Evolutionary conservation across 345 rosid species (phyloP).

Genomic region (Cardamine resedifolia): DNA sequence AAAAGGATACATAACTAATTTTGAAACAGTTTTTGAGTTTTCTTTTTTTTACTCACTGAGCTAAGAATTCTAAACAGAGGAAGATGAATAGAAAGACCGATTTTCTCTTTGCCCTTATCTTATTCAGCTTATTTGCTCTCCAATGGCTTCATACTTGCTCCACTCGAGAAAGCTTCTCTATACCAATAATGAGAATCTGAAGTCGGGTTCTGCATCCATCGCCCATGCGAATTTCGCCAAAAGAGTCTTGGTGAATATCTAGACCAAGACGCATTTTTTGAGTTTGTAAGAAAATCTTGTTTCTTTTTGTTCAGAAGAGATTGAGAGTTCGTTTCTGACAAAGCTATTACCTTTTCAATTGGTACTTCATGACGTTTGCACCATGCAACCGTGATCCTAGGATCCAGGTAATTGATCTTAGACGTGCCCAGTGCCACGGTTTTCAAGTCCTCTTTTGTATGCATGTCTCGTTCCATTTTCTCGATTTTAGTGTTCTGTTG

Average conservation of each 20-base stretch:
- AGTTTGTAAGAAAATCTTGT: neutral
- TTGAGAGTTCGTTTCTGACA: neutral
- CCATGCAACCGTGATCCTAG: conserved; percentile 98
- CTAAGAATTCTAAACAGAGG: conserved; percentile 12
- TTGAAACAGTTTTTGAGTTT: neutral
- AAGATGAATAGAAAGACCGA: conserved; percentile 30
- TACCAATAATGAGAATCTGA: conserved; percentile 64
- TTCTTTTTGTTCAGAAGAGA: neutral
- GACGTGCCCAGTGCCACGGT: conserved; percentile 95
- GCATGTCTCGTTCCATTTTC: conserved; percentile 71
- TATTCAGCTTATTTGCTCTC: conserved; percentile 20
- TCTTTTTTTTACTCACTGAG: neutral
- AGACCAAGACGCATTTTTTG: conserved; percentile 24
- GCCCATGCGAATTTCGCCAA: conserved; percentile 95
- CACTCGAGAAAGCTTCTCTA: conserved; percentile 22
- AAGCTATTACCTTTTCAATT: conserved; percentile 78
- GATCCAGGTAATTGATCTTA: conserved; percentile 93
- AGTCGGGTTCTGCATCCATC: conserved; percentile 90
- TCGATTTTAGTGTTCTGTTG: conserved; percentile 66
- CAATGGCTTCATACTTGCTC: conserved; percentile 22
- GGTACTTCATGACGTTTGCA: conserved; percentile 98
- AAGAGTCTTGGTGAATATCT: conserved; percentile 93
- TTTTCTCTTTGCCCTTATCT: conserved; percentile 23
- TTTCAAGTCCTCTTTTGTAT: conserved; percentile 84
- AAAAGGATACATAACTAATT: conserved; percentile 4